phyloP scores from a whole-genome alignment of 306 rosid genomes.

The Cajanus cajan region DNA sequence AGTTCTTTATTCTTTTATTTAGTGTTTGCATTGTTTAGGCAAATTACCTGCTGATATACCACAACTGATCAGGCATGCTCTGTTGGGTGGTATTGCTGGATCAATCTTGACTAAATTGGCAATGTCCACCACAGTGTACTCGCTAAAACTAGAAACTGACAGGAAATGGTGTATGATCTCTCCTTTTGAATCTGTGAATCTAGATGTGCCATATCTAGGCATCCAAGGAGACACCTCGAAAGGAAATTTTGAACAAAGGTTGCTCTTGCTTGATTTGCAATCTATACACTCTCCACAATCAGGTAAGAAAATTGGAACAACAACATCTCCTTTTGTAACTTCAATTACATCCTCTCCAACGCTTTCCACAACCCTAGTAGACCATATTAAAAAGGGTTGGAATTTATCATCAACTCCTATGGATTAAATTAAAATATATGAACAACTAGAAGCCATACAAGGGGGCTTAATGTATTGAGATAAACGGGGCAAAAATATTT shows the following conservation, averaged over 20 bases:
- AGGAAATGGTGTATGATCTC: conserved; percentile 63
- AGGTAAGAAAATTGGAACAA: conserved; percentile 65
- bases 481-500: too few relatives aligned
- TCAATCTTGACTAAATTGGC: conserved; percentile 64
- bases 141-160: conserved; percentile 75
- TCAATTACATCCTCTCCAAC: conserved; percentile 72
- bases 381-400: not conserved
- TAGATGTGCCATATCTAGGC: conserved; percentile 57
- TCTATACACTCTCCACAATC: conserved; percentile 73
- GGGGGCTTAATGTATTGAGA: not conserved
- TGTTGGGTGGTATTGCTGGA: conserved; percentile 53
- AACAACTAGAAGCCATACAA: not conserved
- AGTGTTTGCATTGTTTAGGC: not conserved
- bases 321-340: conserved; percentile 68
- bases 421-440: not conserved
- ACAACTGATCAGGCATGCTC: conserved; percentile 82
- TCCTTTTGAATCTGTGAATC: conserved; percentile 78
- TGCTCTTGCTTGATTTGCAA: conserved; percentile 68
- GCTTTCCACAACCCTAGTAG: conserved; percentile 82
- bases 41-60: conserved; percentile 77
- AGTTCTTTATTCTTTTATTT: not conserved
- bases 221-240: conserved; percentile 58
- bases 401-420: too few relatives aligned
- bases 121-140: conserved; percentile 72
- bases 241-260: conserved; percentile 66